phyloP scores from a whole-genome alignment of 2,329 filamentous ascomycete genomes.

The Pyrenochaeta sp. region DNA sequence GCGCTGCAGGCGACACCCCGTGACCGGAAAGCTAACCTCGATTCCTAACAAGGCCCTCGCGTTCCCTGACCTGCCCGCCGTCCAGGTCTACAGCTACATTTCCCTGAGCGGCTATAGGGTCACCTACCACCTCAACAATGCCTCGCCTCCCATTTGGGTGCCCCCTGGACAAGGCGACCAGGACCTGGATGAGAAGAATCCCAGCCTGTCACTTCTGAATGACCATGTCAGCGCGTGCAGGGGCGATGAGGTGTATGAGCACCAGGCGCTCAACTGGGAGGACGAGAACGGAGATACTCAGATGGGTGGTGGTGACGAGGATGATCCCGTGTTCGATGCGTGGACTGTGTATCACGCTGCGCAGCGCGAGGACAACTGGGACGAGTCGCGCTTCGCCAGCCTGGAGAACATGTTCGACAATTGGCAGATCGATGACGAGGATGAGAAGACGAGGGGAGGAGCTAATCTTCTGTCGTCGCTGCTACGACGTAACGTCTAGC shows the following conservation, averaged over 20 bases:
- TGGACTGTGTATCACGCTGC: conserved; percentile 18
- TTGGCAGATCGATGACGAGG: too few species aligned
- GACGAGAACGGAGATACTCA: conserved; percentile 7
- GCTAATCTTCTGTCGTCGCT: too few species aligned
- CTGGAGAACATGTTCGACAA: too few species aligned
- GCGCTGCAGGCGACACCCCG: too few species aligned
- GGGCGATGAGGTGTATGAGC: conserved; percentile 21
- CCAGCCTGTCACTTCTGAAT: conserved; percentile 18
- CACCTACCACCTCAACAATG: conserved; percentile 18
- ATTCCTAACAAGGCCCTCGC: too few species aligned
- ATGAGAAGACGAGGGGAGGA: too few species aligned
- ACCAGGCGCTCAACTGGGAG: neutral
- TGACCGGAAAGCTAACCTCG: too few species aligned
- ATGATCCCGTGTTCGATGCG: conserved; percentile 27
- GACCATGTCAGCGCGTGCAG: conserved; percentile 24
- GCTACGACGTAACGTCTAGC: too few species aligned
- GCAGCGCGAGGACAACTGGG: neutral
- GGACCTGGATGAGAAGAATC: conserved; percentile 3
- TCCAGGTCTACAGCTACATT: neutral
- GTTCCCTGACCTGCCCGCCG: neutral
- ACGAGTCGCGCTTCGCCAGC: too few species aligned
- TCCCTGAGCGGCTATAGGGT: neutral
- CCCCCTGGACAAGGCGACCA: conserved; percentile 17
- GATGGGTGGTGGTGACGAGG: conserved; percentile 2
- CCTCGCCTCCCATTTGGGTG: conserved; percentile 19